phyloP scores from a whole-genome alignment of 129 eudicot species.

The Escallonia rubra region DNA sequence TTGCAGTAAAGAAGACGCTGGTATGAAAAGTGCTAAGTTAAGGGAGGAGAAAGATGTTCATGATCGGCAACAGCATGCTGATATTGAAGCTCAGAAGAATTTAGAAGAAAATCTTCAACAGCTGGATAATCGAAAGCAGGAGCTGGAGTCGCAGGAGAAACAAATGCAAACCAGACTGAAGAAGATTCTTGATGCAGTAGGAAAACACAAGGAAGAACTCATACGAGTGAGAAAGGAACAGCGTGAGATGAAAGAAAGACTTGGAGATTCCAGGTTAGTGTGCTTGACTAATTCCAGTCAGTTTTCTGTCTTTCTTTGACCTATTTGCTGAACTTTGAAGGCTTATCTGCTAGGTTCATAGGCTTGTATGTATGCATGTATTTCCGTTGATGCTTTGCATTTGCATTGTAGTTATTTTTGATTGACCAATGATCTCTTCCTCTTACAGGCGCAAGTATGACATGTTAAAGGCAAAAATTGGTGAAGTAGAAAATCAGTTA shows the following conservation, averaged over 20 bases:
- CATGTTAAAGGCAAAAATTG: slow-evolving; percentile 58
- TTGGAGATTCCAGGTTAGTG: slow-evolving; percentile 59
- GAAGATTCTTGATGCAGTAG: slow-evolving; percentile 60
- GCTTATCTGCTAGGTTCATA: no score
- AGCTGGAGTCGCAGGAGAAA: slow-evolving; percentile 82
- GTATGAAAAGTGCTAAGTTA: slow-evolving; percentile 79
- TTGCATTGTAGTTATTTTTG: background rate
- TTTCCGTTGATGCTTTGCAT: no score
- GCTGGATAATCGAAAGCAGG: slow-evolving; percentile 76
- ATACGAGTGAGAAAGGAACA: slow-evolving; percentile 64
- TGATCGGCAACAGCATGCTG: slow-evolving; percentile 92
- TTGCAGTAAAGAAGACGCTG: slow-evolving; percentile 98
- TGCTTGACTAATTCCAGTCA: slow-evolving; percentile 5
- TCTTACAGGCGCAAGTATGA: slow-evolving; percentile 64
- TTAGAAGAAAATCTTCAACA: slow-evolving; percentile 87
- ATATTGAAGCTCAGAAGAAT: slow-evolving; percentile 79
- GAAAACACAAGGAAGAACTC: slow-evolving; percentile 79
- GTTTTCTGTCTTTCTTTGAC: background rate
- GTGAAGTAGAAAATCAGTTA: slow-evolving; percentile 71
- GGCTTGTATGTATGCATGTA: no score
- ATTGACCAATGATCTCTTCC: slow-evolving; percentile 1
- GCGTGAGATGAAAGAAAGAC: slow-evolving; percentile 62
- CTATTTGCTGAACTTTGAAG: background rate
- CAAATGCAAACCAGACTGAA: slow-evolving; percentile 73
- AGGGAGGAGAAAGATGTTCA: slow-evolving; percentile 91